phyloP scores from a whole-genome alignment of 2,329 filamentous ascomycete species.

The Colletotrichum tabaci region DNA sequence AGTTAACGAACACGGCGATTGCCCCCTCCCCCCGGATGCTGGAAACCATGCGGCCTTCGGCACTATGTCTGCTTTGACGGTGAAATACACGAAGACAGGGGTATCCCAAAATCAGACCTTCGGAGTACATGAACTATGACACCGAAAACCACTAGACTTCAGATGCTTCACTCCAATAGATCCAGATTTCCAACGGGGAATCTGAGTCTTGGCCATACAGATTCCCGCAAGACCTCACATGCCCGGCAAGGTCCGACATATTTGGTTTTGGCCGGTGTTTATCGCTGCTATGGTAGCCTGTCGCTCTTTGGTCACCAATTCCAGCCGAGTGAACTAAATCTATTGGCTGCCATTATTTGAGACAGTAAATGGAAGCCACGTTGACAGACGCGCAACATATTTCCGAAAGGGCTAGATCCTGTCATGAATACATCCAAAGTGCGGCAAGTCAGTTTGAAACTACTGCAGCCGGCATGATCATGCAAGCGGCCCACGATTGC shows the following conservation, averaged over 20 bases:
- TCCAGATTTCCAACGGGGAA: no score
- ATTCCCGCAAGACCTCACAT: not conserved
- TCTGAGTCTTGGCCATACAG: conserved; percentile 20
- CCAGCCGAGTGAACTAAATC: not conserved
- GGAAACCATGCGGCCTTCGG: conserved; percentile 15
- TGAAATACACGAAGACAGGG: conserved; percentile 7
- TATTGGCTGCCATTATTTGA: not conserved
- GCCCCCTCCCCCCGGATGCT: not conserved
- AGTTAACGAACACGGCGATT: conserved; percentile 17
- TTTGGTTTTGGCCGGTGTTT: conserved; percentile 27
- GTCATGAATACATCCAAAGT: conserved; percentile 19
- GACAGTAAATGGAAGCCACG: not conserved
- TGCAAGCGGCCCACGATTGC: conserved; percentile 8
- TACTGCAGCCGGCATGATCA: conserved; percentile 20
- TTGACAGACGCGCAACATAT: conserved; percentile 9
- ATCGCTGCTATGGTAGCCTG: not conserved
- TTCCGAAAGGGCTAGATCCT: not conserved
- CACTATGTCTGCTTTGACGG: conserved; percentile 14
- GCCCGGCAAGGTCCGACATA: conserved; percentile 22
- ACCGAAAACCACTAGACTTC: conserved; percentile 5
- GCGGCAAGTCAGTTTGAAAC: conserved; percentile 31
- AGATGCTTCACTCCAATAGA: conserved; percentile 23
- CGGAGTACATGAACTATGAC: conserved; percentile 24
- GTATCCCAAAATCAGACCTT: conserved; percentile 7
- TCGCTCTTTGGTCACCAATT: conserved; percentile 14